Base-by-base conservation (phyloP, 2,329 filamentous ascomycete genomes). In the Aureobasidium sp. region DNA sequence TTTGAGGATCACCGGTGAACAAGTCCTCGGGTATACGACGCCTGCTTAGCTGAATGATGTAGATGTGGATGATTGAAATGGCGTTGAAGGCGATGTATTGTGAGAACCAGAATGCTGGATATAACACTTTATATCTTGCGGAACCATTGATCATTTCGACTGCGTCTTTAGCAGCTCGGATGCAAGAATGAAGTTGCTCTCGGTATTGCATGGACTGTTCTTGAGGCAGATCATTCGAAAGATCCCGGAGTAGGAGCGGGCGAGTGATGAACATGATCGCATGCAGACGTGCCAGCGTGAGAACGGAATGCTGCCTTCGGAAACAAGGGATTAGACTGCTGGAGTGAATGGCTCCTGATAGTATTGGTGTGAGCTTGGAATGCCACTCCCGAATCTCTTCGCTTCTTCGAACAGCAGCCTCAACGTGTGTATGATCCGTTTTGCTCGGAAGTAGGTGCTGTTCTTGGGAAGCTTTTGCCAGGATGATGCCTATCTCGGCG, bases 191-290 rank as follows among this genome's bases (percentile, higher is more conserved):
- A 6, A 50, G 16, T 39, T 50, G 47, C 14, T 50, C 47, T 8
- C 25, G 34, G 17, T 50, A 50, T 14, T 39, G 47, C 14, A 11
- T 14, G 7, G 6, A 6, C 17, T 50, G 29, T 14, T 21, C 10
- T n/a, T 11, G 22, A 12, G 16, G 17, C 16, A 50, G 16, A 0
- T 22, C 35, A 19, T 10, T n/a, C 12, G 47, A 50, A 3, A 30
- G 35, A 14, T 50, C 58, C 21, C 67, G 66, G 0, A 81, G 67
- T 0, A 82, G 68, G 39, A 81, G 78, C 0, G 76, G 73, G 0
- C 79, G 73, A 41, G 78, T 79, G 6, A 77, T 73, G 16, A 81
- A 71, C 60, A 83, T 78, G 7, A 78, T 68, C 2, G 78, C 76
- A 50, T 82, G 79, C 4, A 71, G 74, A 57, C 80, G 74, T 0